Evolutionary conservation across 495 filamentous ascomycete species (phyloP).

Genomic region (Penicillium macrosclerotiorum): DNA sequence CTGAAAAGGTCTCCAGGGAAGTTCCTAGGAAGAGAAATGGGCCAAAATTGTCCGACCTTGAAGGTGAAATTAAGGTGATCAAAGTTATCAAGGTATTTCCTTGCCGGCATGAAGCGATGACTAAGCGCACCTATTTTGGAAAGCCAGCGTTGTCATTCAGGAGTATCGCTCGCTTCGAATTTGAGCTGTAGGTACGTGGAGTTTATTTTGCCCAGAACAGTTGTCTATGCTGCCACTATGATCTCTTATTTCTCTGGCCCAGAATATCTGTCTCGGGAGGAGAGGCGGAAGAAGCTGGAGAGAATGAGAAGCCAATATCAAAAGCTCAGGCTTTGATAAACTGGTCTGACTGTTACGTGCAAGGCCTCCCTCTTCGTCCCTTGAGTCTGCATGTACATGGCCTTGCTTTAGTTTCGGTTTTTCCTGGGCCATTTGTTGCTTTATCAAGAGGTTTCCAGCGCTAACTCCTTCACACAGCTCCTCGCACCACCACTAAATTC

Average conservation of each 20-base stretch:
- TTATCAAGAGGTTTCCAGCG: no score
- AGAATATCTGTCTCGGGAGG: neutral
- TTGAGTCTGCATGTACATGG: no score
- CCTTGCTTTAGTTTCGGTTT: no score
- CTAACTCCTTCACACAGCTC: no score
- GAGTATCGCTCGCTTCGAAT: constrained; percentile 7
- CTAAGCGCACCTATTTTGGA: constrained; percentile 9
- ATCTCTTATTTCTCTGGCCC: neutral
- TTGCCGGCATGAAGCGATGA: neutral
- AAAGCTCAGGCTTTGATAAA: no score
- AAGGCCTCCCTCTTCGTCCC: no score
- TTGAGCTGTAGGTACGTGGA: neutral
- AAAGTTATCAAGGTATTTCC: neutral
- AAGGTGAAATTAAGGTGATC: neutral
- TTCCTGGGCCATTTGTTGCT: no score
- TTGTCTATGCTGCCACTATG: neutral
- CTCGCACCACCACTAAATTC: no score
- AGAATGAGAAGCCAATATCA: neutral
- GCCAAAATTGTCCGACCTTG: no score
- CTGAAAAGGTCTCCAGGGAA: no score
- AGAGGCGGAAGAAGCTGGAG: neutral
- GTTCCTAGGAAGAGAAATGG: no score
- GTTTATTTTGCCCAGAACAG: neutral
- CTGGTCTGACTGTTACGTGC: no score
- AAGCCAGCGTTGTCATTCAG: constrained; percentile 3